Base-by-base conservation (phyloP, 1,284 basidiomycete species). In the Inonotus obliquus region DNA sequence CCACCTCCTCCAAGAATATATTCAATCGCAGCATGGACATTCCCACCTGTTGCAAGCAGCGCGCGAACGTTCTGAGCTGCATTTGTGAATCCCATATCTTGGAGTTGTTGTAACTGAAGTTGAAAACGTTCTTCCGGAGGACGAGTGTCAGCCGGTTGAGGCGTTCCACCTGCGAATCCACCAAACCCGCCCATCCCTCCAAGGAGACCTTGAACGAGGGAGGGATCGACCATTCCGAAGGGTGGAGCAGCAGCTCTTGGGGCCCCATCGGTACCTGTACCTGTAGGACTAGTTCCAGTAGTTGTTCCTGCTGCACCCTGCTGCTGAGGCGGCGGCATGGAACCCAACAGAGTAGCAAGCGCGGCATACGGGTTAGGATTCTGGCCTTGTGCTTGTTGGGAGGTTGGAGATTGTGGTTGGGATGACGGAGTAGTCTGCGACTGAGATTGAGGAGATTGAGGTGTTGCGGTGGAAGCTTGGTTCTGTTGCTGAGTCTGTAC, bases 91-190 rank as follows among this genome's bases (percentile, higher is more conserved):
- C 91, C 91, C 91, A 93, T 93, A 63, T 90, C 91, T 75, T 92
- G 88, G 67, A 96, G 71, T 83, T 94, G 92, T 80, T 87, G 86
- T 11, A 95, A 76, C 72, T 95, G 92, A 13, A 89, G 85, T 69
- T 94, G 89, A 80, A 92, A 96, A 58, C 93, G 79, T 76, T 95
- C 94, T 72, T 96, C 94, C 2, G 92, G 86, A 11, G 90, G 81
- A 68, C 92, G 77, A 2, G 84, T 76, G 71, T 94, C 91, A 1
- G 83, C 76, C 2, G 87, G 82, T 5, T 79, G 70, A n/a, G 69
- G 67, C 32, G 59, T 66, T 62, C 25, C 63, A 63, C n/a, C 61
- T 3, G 27, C 70, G 17, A 70, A 60, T 2, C 65, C 66, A 21
- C 71, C 70, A 23, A 59, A 55, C 9, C 66, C 71, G 27, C 69